phyloP scores from a whole-genome alignment of 2,329 filamentous ascomycete genomes.

The Ploettnerulaceae sp. region DNA sequence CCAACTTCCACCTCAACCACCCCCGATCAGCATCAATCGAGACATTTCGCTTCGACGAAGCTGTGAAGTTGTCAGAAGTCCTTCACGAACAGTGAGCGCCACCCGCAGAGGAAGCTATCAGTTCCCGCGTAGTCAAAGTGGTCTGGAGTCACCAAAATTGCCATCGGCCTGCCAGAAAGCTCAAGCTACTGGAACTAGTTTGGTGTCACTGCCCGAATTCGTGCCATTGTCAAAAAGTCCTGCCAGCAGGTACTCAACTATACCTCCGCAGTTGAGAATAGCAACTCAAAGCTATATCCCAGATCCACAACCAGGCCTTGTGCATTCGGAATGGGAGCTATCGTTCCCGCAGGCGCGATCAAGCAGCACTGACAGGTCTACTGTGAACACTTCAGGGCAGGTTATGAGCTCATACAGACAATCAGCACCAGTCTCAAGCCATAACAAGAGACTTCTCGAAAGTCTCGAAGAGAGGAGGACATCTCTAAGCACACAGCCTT shows the following conservation, averaged over 20 bases:
- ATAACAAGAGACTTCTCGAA: neutral
- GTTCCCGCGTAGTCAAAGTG: neutral
- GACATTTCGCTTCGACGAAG: slow-evolving; percentile 4
- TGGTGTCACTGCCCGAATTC: slow-evolving; percentile 9
- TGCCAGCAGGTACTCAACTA: neutral
- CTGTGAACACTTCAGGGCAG: neutral
- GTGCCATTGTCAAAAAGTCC: slow-evolving; percentile 2
- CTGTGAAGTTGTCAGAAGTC: slow-evolving; percentile 1
- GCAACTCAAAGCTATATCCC: neutral
- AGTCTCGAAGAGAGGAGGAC: neutral
- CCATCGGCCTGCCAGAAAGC: neutral
- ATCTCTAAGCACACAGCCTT: neutral
- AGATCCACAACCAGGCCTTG: neutral
- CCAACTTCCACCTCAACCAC: neutral
- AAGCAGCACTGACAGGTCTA: neutral
- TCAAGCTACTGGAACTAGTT: slow-evolving; percentile 1
- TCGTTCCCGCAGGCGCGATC: neutral
- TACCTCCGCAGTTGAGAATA: slow-evolving; percentile 2
- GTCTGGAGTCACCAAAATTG: neutral
- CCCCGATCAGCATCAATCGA: neutral
- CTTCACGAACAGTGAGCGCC: neutral
- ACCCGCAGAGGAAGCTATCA: slow-evolving; percentile 4
- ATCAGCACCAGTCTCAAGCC: slow-evolving; percentile 1
- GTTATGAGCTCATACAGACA: too few species aligned
- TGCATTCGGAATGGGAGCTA: slow-evolving; percentile 3